A percentile compares a stretch with the other conserved stretches of the same genome.
Conservation (phyloP, 2,329 filamentous ascomycete species). For the Colletotrichum neosansevieriae region DNA sequence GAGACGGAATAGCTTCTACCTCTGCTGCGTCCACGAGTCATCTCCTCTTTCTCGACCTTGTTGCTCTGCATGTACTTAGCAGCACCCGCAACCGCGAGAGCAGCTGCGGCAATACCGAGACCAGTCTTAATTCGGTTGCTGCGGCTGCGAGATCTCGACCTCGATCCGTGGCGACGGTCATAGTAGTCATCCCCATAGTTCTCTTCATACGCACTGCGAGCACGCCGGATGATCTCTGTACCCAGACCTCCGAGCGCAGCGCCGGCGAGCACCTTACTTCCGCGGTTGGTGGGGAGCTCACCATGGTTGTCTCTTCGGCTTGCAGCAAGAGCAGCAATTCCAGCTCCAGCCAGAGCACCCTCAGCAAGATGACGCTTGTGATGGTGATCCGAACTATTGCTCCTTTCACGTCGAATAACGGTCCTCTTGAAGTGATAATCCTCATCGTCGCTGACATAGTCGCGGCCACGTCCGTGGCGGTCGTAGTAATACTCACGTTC, state of each 20-base stretch:
- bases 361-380: slow-evolving; percentile 72
- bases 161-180: slow-evolving; percentile 57
- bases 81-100: slow-evolving; percentile 73
- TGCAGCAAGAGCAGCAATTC: slow-evolving; percentile 68
- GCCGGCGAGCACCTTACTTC: slow-evolving; percentile 70
- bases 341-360: slow-evolving; percentile 74
- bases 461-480: slow-evolving; percentile 51
- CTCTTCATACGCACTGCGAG: slow-evolving; percentile 68
- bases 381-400: slow-evolving; percentile 60
- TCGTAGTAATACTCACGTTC: slow-evolving; percentile 48
- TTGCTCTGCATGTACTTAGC: slow-evolving; percentile 73
- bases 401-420: slow-evolving; percentile 63
- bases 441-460: slow-evolving; percentile 54
- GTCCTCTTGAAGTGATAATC: slow-evolving; percentile 59
- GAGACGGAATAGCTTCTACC: slow-evolving; percentile 53
- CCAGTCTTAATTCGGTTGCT: slow-evolving; percentile 69
- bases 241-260: slow-evolving; percentile 73
- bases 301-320: slow-evolving; percentile 65
- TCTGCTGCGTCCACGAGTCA: slow-evolving; percentile 66
- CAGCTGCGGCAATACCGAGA: slow-evolving; percentile 72
- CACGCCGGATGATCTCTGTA: slow-evolving; percentile 70
- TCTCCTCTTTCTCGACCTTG: slow-evolving; percentile 71
- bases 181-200: slow-evolving; percentile 31
- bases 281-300: slow-evolving; percentile 63
- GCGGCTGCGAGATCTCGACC: slow-evolving; percentile 47